Percentiles rank a stretch among this genome's conserved stretches.
Conservation (phyloP, 2,329 filamentous ascomycete genomes). For the Venturiaceae sp. region DNA sequence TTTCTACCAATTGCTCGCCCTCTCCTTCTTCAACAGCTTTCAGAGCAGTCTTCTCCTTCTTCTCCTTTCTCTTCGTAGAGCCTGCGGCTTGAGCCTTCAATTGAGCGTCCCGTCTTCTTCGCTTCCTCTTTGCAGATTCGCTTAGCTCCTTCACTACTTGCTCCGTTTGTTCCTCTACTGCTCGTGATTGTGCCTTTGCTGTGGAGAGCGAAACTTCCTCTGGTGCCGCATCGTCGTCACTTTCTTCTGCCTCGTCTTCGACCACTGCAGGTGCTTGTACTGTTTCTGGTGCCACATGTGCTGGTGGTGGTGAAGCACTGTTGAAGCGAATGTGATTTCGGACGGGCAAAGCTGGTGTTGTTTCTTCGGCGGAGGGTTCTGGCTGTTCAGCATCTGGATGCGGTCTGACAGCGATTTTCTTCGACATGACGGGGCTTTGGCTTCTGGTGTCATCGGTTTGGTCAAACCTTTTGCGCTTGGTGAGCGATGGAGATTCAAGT, state of each 20-base stretch:
- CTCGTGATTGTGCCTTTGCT: not conserved
- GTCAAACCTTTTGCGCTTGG: not conserved
- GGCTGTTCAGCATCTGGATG: not conserved
- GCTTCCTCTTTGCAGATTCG: not conserved
- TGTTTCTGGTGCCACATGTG: not conserved
- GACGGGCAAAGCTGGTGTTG: not conserved
- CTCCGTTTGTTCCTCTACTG: not conserved
- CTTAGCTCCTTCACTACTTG: not conserved
- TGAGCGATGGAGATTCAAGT: constrained; percentile 2
- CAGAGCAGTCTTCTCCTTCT: not conserved
- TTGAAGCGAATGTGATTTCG: constrained; percentile 3
- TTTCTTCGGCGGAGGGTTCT: not conserved
- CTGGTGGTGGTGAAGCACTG: constrained; percentile 5
- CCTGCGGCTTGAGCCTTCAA: constrained; percentile 6
- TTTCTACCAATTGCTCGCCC: not conserved
- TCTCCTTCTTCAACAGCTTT: not conserved
- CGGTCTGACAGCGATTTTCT: not conserved
- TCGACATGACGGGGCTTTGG: not conserved
- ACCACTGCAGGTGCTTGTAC: not conserved
- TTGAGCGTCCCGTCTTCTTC: not conserved
- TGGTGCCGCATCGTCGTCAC: constrained; percentile 5
- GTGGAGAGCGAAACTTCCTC: constrained; percentile 5
- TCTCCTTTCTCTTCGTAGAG: not conserved
- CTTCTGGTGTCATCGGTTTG: not conserved
- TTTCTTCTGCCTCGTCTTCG: constrained; percentile 1